Evolutionary conservation across 768 basidiomycete species (phyloP), one percentile per base, ranked within the genome.

Genomic region (Tricholoma terreum): DNA sequence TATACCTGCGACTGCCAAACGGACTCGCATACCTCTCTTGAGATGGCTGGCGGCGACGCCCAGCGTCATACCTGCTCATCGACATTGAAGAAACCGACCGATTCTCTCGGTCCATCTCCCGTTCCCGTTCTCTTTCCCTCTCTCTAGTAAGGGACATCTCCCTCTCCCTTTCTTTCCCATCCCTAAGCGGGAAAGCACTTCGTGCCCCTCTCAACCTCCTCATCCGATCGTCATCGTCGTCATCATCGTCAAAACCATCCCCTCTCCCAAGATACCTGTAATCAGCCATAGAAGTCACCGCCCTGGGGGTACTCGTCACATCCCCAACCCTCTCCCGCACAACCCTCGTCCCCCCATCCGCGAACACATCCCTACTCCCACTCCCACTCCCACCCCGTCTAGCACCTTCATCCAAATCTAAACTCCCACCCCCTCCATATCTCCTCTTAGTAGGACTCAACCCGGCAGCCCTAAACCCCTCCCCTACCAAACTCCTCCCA

Each of bases 381-480:
- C 58, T 55, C 34, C 19, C 46, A 9, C 68, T 68, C 49, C 55
- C 61, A 50, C 60, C 62, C 46, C 60, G 45, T 27, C 35, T 27
- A 45, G 34, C 46, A 36, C 56, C 46, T 8, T 11, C 24, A 60
- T 58, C 15, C 19, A 54, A 21, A 42, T 30, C 61, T 11, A 58
- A 33, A 58, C 67, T 63, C 24, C 58, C 33, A 51, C 61, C 38
- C 48, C 54, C 30, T 56, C 67, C 35, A 60, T 64, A 10, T 63
- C 70, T 49, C 54, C 65, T 61, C 63, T 65, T 48, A 70, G 68
- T 70, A 67, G 77, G 65, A 30, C 77, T 79, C 55, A 91, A 73
- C 9, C 90, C 90, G 0, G 89, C 88, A 0, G 89, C 87, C 49
- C 85, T 78, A 57, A 92, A 65, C 14, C 84, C 84, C 68, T 90